Evolutionary conservation across 768 basidiomycete genomes (phyloP).

Genomic region (Suillus alpinus): DNA sequence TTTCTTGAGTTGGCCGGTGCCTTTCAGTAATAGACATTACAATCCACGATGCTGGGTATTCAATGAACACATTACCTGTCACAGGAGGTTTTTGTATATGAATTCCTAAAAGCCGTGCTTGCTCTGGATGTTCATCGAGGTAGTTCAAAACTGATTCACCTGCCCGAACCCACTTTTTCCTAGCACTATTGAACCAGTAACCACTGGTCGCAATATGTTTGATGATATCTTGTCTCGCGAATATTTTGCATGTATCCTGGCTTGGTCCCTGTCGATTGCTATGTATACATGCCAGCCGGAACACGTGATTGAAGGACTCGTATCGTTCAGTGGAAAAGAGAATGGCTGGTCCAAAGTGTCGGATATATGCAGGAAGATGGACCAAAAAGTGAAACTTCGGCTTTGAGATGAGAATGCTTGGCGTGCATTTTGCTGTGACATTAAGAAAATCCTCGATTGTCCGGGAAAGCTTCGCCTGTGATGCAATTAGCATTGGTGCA

Average conservation of each 20-base stretch:
- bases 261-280: conserved; percentile 31
- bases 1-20: not conserved
- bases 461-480: conserved; percentile 6
- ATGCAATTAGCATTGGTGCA: not conserved
- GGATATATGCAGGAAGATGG: conserved; percentile 28
- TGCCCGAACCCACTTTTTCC: conserved; percentile 3
- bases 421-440: conserved; percentile 18
- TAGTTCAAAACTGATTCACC: not conserved
- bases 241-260: conserved; percentile 17
- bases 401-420: conserved; percentile 25
- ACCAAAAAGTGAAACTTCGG: conserved; percentile 31
- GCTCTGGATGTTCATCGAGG: conserved; percentile 5
- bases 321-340: conserved; percentile 29
- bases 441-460: conserved; percentile 24
- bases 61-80: not conserved
- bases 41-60: not conserved
- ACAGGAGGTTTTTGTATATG: not conserved
- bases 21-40: not conserved
- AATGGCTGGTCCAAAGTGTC: conserved; percentile 26
- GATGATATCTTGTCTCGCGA: conserved; percentile 8
- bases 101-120: conserved; percentile 3
- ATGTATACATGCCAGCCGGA: conserved; percentile 20
- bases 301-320: conserved; percentile 28
- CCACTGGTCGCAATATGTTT: conserved; percentile 17
- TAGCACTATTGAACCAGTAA: conserved; percentile 8